These are phyloP conservation scores for Fusarium algeriense DNA, from an alignment of 2,329 filamentous ascomycete species.

Conservation along the genomic window DNA sequence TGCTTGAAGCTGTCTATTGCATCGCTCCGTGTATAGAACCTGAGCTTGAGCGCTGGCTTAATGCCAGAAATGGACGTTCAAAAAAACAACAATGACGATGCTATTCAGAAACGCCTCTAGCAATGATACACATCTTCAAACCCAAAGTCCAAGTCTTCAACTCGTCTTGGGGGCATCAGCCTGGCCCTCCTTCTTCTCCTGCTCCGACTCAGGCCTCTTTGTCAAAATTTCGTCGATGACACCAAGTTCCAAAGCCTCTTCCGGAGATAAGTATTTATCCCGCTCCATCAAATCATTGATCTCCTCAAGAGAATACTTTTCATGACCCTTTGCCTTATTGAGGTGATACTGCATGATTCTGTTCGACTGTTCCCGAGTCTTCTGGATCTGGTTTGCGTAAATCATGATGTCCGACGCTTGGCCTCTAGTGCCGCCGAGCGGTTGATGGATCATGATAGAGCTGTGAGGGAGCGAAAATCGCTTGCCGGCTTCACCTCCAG, in stretches of 20 bases:
- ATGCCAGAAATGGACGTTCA: not conserved
- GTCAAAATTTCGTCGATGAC: slow-evolving; percentile 92
- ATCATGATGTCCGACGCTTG: slow-evolving; percentile 89
- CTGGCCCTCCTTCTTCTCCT: slow-evolving; percentile 43
- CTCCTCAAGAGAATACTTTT: slow-evolving; percentile 83
- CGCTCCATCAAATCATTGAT: slow-evolving; percentile 97
- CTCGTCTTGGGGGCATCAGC: slow-evolving; percentile 24
- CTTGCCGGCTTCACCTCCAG: slow-evolving; percentile 86
- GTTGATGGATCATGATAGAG: slow-evolving; percentile 97
- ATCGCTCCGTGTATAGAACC: not conserved
- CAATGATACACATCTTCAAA: not conserved
- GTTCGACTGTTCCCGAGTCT: slow-evolving; percentile 87
- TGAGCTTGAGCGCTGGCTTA: rapidly evolving
- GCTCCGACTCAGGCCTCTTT: slow-evolving; percentile 64
- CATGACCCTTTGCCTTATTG: slow-evolving; percentile 78
- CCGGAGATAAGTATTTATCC: slow-evolving; percentile 91
- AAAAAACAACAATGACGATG: too few species aligned
- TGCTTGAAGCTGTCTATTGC: too few species aligned
- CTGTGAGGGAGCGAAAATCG: slow-evolving; percentile 92
- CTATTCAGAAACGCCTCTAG: not conserved
- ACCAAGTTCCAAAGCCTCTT: slow-evolving; percentile 89
- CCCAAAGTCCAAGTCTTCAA: not conserved
- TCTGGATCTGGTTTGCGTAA: slow-evolving; percentile 95
- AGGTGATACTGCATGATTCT: slow-evolving; percentile 89
- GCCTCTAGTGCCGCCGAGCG: slow-evolving; percentile 77